Evolutionary conservation across 495 filamentous ascomycete genomes (phyloP).

Genomic region (Hypoxylon lienhwacheense): DNA sequence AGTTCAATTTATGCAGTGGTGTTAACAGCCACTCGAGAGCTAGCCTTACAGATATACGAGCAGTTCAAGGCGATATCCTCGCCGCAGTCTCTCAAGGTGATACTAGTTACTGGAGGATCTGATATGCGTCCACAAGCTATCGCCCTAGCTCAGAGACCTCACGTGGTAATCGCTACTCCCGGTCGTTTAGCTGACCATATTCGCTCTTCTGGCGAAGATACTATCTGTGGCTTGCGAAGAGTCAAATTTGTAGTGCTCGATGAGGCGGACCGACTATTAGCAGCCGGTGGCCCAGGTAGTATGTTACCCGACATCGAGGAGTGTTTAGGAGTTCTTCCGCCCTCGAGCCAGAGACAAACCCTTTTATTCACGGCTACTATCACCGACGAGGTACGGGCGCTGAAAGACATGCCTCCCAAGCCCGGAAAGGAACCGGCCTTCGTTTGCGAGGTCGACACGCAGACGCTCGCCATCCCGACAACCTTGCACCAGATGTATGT

Average conservation of each 20-base stretch:
- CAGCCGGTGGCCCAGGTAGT: conserved; percentile 67
- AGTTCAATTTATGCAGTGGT: conserved; percentile 87
- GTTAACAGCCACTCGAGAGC: conserved; percentile 87
- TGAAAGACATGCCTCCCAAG: conserved; percentile 73
- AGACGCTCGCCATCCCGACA: conserved; percentile 71
- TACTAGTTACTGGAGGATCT: conserved; percentile 84
- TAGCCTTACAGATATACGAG: conserved; percentile 94
- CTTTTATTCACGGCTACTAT: conserved; percentile 96
- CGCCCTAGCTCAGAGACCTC: conserved; percentile 75
- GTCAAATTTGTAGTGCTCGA: conserved; percentile 88
- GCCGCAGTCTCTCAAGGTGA: conserved; percentile 78
- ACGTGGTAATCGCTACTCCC: conserved; percentile 92
- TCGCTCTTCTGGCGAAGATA: conserved; percentile 84
- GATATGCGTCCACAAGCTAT: conserved; percentile 93
- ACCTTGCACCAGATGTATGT: conserved; percentile 84
- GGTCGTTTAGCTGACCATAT: conserved; percentile 95
- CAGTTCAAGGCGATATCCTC: conserved; percentile 90
- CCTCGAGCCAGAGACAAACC: conserved; percentile 62
- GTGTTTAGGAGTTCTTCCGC: conserved; percentile 77
- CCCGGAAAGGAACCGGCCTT: conserved; percentile 73
- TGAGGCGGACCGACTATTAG: conserved; percentile 90
- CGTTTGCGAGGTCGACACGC: conserved; percentile 83
- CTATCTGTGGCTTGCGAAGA: conserved; percentile 73
- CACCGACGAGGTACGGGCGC: conserved; percentile 83
- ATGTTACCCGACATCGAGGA: conserved; percentile 94